phyloP scores from a whole-genome alignment of 2,329 filamentous ascomycete species.

The Sarocladium brachiariae region DNA sequence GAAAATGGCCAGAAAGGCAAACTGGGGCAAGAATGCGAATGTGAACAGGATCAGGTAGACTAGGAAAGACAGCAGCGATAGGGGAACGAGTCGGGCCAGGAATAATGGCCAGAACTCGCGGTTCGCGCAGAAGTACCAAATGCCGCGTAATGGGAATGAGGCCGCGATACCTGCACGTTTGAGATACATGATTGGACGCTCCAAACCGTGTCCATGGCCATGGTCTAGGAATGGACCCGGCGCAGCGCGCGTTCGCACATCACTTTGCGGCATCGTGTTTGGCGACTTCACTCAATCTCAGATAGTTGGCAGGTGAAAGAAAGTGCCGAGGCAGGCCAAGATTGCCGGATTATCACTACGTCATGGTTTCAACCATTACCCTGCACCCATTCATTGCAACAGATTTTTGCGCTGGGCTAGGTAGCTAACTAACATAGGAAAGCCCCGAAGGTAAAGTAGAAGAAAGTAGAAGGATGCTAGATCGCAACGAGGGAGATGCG shows the following conservation, averaged over 20 bases:
- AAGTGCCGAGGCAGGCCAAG: not conserved
- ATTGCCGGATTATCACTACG: no score
- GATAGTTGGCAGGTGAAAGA: not conserved
- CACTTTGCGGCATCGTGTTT: slow-evolving; percentile 15
- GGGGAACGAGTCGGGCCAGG: slow-evolving; percentile 66
- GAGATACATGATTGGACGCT: slow-evolving; percentile 34
- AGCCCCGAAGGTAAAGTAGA: no score
- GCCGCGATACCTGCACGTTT: slow-evolving; percentile 38
- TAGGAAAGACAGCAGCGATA: slow-evolving; percentile 73
- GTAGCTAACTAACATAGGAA: no score
- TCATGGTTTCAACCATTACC: no score
- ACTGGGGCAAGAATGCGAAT: slow-evolving; percentile 83
- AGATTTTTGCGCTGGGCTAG: no score
- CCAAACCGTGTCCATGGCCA: slow-evolving; percentile 13
- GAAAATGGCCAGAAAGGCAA: slow-evolving; percentile 82
- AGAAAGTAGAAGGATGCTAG: no score
- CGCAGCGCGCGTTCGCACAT: not conserved
- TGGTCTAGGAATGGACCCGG: not conserved
- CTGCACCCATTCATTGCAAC: no score
- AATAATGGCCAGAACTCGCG: slow-evolving; percentile 80
- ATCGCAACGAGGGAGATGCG: no score
- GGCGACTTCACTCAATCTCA: not conserved
- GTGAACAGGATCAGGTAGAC: slow-evolving; percentile 83
- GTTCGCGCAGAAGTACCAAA: slow-evolving; percentile 74
- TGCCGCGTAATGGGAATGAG: slow-evolving; percentile 59